Evolutionary conservation across 768 basidiomycete species (phyloP).

Genomic region (Psilocybe cyanescens): DNA sequence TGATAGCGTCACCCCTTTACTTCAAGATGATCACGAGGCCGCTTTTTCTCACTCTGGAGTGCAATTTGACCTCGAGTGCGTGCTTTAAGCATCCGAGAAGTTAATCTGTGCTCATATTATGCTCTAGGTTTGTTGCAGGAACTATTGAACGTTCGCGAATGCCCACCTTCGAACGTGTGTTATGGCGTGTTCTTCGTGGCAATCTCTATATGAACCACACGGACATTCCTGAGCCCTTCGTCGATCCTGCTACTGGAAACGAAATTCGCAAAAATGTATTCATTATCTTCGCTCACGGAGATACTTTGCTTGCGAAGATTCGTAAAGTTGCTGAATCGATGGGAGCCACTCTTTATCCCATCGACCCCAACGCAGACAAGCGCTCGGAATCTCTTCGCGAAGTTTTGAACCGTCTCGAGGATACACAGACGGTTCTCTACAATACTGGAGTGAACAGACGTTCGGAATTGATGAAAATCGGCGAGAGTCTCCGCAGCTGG

Average conservation of each 20-base stretch:
- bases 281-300: conserved; percentile 98
- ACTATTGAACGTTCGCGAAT: conserved; percentile 93
- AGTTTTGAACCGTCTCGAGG: conserved; percentile 87
- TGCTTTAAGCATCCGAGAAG: conserved; percentile 5
- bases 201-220: conserved; percentile 99
- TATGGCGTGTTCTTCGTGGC: conserved; percentile 97
- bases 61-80: conserved; percentile 90
- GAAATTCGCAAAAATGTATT: conserved; percentile 98
- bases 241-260: conserved; percentile 80
- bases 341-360: conserved; percentile 96
- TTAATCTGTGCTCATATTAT: neutral
- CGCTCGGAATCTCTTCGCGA: conserved; percentile 89
- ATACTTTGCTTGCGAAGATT: conserved; percentile 91
- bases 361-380: conserved; percentile 93
- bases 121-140: conserved; percentile 87
- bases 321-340: conserved; percentile 99
- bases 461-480: conserved; percentile 80
- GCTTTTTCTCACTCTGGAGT: conserved; percentile 50
- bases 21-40: conserved; percentile 86
- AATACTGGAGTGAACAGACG: conserved; percentile 87
- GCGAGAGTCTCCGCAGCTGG: conserved; percentile 87
- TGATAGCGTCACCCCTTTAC: conserved; percentile 86
- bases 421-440: conserved; percentile 86
- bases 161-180: conserved; percentile 93
- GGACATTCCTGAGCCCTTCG: conserved; percentile 91